Evolutionary conservation across 139 green algal species (phyloP), one percentile per base, ranked within the genome.

Genomic region (Chlamydomonas schloesseri): DNA sequence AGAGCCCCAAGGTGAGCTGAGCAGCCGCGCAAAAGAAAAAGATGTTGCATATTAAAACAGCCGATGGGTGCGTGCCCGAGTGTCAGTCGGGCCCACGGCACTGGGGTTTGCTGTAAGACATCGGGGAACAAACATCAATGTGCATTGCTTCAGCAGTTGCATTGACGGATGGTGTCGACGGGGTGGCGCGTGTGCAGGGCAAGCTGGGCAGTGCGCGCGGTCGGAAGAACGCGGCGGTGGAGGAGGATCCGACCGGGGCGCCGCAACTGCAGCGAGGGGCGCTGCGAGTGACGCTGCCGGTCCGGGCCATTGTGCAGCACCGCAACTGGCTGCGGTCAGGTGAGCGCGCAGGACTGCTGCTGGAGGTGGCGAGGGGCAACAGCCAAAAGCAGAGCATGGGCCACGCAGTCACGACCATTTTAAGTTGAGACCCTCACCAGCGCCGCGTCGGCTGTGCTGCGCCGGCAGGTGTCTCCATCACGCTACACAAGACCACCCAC

Each of bases 321-420:
- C 79, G 79, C 46, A 55, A 85, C 64, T 85, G 79, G 79, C 65
- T 85, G 65, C 18, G 79, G 57, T 37, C 47, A 13, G 79, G 79
- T 85, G 67, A 23, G 64, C 0, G 36, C n/a, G n/a, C n/a, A n/a
- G 24, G 23, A 62, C 4, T 8, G 29, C 29, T 29, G 6, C 37
- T 14, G 70, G 15, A 36, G 9, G 10, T 33, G 33, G 15, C 10
- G 20, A 31, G 17, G 10, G 5, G 36, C 23, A 36, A 34, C 36
- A 0, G 70, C 5, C 42, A 50, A 13, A 8, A 8, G 42, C 6
- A 8, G 42, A 50, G 42, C 42, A 50, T 50, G 42, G 42, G 42
- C 8, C n/a, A n/a, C n/a, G n/a, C n/a, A n/a, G n/a, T n/a, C n/a
- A n/a, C n/a, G n/a, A n/a, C n/a, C n/a, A n/a, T n/a, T n/a, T n/a